Evolutionary conservation across 768 basidiomycete genomes (phyloP).

Genomic region (Arthromyces matolae): DNA sequence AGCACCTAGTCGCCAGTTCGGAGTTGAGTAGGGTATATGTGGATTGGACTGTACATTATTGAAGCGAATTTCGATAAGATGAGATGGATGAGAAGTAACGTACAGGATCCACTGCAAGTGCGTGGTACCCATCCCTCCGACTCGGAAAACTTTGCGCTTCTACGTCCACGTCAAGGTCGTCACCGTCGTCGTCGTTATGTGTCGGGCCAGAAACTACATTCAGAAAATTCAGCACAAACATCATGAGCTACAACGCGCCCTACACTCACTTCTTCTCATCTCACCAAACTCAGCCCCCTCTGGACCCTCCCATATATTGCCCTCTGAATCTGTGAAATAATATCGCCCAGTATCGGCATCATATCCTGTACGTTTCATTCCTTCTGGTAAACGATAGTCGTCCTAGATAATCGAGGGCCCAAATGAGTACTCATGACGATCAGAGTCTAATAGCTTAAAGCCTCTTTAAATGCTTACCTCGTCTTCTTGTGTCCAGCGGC

Average conservation of each 20-base stretch:
- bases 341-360: slow-evolving; percentile 69
- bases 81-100: slow-evolving; percentile 11
- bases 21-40: slow-evolving; percentile 30
- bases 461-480: slow-evolving; percentile 31
- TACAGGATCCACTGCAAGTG: slow-evolving; percentile 51
- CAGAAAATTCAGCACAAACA: slow-evolving; percentile 11
- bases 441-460: neutral
- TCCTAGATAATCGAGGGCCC: slow-evolving; percentile 36
- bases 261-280: slow-evolving; percentile 41
- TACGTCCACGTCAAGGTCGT: slow-evolving; percentile 48
- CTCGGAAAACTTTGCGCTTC: slow-evolving; percentile 56
- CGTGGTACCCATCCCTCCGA: slow-evolving; percentile 54
- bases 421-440: neutral
- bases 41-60: slow-evolving; percentile 21
- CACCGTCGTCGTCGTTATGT: slow-evolving; percentile 34
- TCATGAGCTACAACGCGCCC: neutral
- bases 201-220: slow-evolving; percentile 7
- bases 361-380: slow-evolving; percentile 70
- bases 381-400: slow-evolving; percentile 48
- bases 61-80: too few species aligned
- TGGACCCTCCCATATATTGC: slow-evolving; percentile 52
- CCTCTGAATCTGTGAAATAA: slow-evolving; percentile 55
- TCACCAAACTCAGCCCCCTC: slow-evolving; percentile 63
- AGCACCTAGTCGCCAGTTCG: slow-evolving; percentile 18
- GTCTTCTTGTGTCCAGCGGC: slow-evolving; percentile 45